Evolutionary conservation across 192 early-diverging fungal species (phyloP), one percentile per base, ranked within the genome.

Genomic region (Coemansia sp.): DNA sequence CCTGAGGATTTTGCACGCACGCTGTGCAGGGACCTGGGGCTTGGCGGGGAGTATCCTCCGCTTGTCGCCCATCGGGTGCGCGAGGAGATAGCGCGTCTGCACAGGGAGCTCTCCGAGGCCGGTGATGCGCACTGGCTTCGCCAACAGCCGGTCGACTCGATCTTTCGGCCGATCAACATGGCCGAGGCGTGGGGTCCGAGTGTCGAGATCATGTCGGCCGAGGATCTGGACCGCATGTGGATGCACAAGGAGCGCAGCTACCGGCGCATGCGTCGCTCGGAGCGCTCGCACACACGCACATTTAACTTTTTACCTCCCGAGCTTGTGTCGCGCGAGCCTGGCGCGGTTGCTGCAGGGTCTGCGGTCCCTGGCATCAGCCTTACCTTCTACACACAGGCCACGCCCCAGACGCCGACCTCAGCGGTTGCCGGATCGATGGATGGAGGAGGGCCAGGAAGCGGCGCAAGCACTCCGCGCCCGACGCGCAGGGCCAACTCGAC

Each of bases 291-390:
- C n/a, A 81, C 62, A 4, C 67, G 72, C 37, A 41, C 78, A 17
- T 74, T 81, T 41, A 75, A 67, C 60, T 81, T 81, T 75, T 50
- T 81, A 72, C 72, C 78, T 14, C 78, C 57, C 25, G 72, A 81
- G 40, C 52, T 55, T 4, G 54, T 79, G 13, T 55, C 76, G 6
- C 45, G 56, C 28, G 76, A 79, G 37, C 23, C 63, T 8, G 52
- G 30, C 4, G 42, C 61, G 1, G 45, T 66, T 19, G 52, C 62
- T 11, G 65, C 62, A 6, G 59, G 42, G 22, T 40, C 55, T 56
- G 55, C 65, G 11, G 65, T 77, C 13, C 76, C 76, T 0, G 61
- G 61, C 9, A 72, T 79, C 50, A 79, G 62, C 45, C 67, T 70
- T 15, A 67, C 67, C n/a, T 73, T 73, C 15, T 79, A 79, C 41